A percentile compares a stretch with the other conserved stretches of the same genome.
These are phyloP conservation scores for Solanum aculeatissimum DNA, from an alignment of 305 asterid species.

Conservation along the genomic window DNA sequence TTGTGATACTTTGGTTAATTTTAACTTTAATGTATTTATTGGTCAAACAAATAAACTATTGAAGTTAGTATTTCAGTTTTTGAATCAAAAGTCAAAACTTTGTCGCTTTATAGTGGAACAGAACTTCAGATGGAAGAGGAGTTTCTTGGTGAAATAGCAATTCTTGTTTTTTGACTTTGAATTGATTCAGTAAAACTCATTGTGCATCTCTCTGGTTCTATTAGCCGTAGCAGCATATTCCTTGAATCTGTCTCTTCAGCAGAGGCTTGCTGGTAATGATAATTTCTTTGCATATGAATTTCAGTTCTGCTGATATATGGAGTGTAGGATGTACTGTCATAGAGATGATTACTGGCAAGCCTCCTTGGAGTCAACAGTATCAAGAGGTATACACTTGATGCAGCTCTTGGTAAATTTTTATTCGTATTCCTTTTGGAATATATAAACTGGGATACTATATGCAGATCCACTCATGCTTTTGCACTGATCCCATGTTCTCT, in stretches of 20 bases:
- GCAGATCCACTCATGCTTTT: neutral
- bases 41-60: neutral
- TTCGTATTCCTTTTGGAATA: neutral
- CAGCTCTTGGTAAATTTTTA: neutral
- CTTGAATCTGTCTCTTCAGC: neutral
- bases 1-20: neutral
- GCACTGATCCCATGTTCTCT: neutral
- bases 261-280: neutral
- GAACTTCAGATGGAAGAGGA: neutral
- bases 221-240: neutral
- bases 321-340: conserved; percentile 98
- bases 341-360: conserved; percentile 99
- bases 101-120: neutral
- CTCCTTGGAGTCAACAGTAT: conserved; percentile 99
- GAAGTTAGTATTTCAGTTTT: neutral
- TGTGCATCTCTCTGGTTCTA: neutral
- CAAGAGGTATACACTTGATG: conserved; percentile 53
- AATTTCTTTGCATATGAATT: neutral
- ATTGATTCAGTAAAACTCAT: neutral
- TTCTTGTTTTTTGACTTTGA: neutral
- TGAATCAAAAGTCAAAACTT: neutral
- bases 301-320: conserved; percentile 97
- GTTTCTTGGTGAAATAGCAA: neutral
- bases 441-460: neutral
- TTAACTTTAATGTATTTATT: neutral